A percentile compares a stretch with the other conserved stretches of the same genome.
phyloP scores from a whole-genome alignment of 164 flowering plant species.

The Stephania cephalantha region DNA sequence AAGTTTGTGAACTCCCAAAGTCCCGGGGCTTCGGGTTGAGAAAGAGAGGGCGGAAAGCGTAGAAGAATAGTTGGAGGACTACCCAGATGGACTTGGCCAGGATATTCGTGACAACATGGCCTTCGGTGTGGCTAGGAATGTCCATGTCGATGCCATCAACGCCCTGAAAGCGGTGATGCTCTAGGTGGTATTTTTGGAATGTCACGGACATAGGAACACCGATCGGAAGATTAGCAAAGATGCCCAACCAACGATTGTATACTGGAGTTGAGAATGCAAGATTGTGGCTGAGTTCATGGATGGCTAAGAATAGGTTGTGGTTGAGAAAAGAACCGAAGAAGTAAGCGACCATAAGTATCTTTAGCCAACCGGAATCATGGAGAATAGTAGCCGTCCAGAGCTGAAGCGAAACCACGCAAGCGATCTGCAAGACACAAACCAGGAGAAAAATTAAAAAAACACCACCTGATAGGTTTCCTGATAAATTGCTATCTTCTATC shows the following conservation, averaged over 20 bases:
- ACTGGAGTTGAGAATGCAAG: conserved; percentile 88
- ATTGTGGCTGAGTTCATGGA: conserved; percentile 95
- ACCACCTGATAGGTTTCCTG: background rate
- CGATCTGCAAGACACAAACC: conserved; percentile 47
- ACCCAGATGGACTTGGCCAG: conserved; percentile 83
- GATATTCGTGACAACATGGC: conserved; percentile 50
- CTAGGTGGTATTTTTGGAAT: conserved; percentile 94
- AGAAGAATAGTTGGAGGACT: conserved; percentile 80
- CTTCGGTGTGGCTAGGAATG: conserved; percentile 69
- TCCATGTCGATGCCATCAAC: conserved; percentile 95
- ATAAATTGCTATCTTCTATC: no score
- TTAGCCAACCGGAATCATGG: conserved; percentile 52
- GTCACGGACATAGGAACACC: conserved; percentile 97
- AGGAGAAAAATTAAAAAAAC: conserved; percentile 2
- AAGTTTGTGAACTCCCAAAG: conserved; percentile 83
- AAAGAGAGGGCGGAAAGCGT: conserved; percentile 84
- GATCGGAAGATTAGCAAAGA: conserved; percentile 91
- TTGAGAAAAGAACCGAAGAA: conserved; percentile 93
- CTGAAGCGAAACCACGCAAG: conserved; percentile 69
- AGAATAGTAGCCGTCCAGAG: conserved; percentile 72
- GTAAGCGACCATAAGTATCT: conserved; percentile 68
- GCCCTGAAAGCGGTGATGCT: conserved; percentile 91
- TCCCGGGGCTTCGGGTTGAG: conserved; percentile 98
- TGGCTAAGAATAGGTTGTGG: conserved; percentile 93
- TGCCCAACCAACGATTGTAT: conserved; percentile 91